Conservation (phyloP, 1,284 basidiomycete species). For the Pseudomicrostroma phylloplanum region DNA sequence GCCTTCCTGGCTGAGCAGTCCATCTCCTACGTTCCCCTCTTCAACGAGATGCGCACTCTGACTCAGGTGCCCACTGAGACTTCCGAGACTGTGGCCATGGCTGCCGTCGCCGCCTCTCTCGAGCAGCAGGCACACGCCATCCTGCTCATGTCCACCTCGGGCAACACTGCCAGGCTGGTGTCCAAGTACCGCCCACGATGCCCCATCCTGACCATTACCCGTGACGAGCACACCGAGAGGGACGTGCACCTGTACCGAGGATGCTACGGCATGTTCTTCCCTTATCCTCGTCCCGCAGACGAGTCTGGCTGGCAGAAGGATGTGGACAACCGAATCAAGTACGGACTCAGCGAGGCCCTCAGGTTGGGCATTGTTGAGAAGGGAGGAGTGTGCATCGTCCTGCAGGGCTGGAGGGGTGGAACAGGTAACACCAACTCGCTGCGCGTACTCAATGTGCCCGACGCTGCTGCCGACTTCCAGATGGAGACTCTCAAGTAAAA, state of each 20-base stretch:
- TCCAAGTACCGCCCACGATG: conserved; percentile 93
- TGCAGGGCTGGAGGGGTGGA: conserved; percentile 98
- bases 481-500: conserved; percentile 21
- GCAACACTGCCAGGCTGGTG: conserved; percentile 89
- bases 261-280: conserved; percentile 95
- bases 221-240: conserved; percentile 88
- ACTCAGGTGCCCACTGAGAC: conserved; percentile 46
- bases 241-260: conserved; percentile 96
- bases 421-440: conserved; percentile 68
- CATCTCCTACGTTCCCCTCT: conserved; percentile 47
- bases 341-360: conserved; percentile 82
- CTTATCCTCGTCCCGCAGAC: conserved; percentile 75
- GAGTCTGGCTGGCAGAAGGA: conserved; percentile 90
- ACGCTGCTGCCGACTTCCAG: conserved; percentile 41
- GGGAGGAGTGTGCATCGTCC: conserved; percentile 83
- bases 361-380: conserved; percentile 79
- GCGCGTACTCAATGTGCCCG: conserved; percentile 34
- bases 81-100: conserved; percentile 49
- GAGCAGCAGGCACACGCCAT: conserved; percentile 57
- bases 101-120: conserved; percentile 45
- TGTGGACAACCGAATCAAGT: conserved; percentile 61
- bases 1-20: conserved; percentile 48
- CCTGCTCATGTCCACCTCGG: conserved; percentile 83
- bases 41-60: conserved; percentile 55
- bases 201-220: conserved; percentile 85